Base-by-base conservation (phyloP, 2,329 filamentous ascomycete genomes). In the Clarireedia homoeocarpa region DNA sequence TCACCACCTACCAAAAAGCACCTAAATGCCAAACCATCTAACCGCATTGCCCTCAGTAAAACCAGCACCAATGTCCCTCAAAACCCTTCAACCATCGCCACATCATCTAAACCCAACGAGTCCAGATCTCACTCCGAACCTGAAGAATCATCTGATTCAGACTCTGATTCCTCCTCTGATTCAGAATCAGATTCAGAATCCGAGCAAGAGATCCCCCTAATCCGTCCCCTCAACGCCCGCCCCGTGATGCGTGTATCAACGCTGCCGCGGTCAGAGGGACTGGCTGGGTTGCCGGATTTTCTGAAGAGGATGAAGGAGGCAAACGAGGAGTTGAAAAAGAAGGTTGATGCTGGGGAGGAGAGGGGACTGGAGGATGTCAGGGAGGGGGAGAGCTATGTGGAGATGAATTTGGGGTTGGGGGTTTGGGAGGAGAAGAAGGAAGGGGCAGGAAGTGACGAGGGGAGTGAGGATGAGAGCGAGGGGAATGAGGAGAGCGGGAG, bases 331-430 rank as follows among this genome's bases (percentile, higher is more conserved):
- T 57, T 65, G 3, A 53, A 49, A 26, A 53, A 47, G 36, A 60
- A 61, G 26, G 52, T 55, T 6, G 47, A 48, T 17, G 39, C 53
- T 2, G 63, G 63, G 5, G 59, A 55, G 10, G 42, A 53, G 15
- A 49, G 46, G 6, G 47, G 47, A 1, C 15, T 55, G 9, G 57
- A 42, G 26, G 51, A 59, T 30, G 39, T 56, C 10, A 57, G 23
- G 10, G 46, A 60, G n/a, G 61, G 61, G n/a, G 30, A 59, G 15
- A 56, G 36, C 27, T 58, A 61, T 36, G 48, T 38, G 45, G 49
- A 55, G 34, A 62, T 63, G 61, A 57, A 63, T 30, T 50, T 61
- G 6, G 61, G 61, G 17, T 39, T 62, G 12, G 61, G 59, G 6
- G 61, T 62, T 51, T 50, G 59, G n/a, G 61, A 63, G 38, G 61